Evolutionary conservation across 2,329 filamentous ascomycete genomes (phyloP).

Genomic region (Lasiodiplodia hormozganensis): DNA sequence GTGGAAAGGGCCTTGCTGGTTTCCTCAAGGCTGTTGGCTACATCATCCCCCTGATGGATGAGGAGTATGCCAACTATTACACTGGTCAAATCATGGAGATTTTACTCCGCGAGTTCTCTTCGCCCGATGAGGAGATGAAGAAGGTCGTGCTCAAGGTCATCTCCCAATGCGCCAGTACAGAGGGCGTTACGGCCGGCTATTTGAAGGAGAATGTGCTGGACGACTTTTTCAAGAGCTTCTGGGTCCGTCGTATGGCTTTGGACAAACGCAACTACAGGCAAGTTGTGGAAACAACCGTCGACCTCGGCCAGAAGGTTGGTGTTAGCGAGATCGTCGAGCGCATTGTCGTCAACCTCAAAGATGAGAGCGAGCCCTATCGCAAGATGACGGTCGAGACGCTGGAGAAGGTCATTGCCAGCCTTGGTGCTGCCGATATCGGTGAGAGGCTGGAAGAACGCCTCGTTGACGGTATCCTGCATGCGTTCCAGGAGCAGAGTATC

Average conservation of each 20-base stretch:
- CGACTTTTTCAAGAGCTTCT: constrained; percentile 99
- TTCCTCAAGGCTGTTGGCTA: constrained; percentile 98
- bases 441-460: constrained; percentile 91
- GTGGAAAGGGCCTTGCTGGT: constrained; percentile 92
- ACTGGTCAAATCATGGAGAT: constrained; percentile 99
- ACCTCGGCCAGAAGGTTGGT: constrained; percentile 97
- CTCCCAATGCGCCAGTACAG: constrained; percentile 91
- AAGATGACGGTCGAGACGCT: constrained; percentile 99
- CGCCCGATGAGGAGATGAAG: constrained; percentile 99
- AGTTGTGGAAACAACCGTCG: constrained; percentile 97
- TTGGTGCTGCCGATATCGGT: constrained; percentile 92
- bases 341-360: constrained; percentile 94
- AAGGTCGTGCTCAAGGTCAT: constrained; percentile 98
- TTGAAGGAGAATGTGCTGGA: constrained; percentile 93
- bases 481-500: constrained; percentile 97
- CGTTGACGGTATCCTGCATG: constrained; percentile 92
- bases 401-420: constrained; percentile 91
- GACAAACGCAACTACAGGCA: constrained; percentile 98
- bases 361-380: constrained; percentile 95
- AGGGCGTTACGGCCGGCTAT: constrained; percentile 93
- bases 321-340: constrained; percentile 93
- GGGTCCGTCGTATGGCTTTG: constrained; percentile 94
- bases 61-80: constrained; percentile 99
- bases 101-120: constrained; percentile 91
- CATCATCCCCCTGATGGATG: constrained; percentile 98